phyloP scores from a whole-genome alignment of 441 rosid genomes.

The Eruca vesicaria region DNA sequence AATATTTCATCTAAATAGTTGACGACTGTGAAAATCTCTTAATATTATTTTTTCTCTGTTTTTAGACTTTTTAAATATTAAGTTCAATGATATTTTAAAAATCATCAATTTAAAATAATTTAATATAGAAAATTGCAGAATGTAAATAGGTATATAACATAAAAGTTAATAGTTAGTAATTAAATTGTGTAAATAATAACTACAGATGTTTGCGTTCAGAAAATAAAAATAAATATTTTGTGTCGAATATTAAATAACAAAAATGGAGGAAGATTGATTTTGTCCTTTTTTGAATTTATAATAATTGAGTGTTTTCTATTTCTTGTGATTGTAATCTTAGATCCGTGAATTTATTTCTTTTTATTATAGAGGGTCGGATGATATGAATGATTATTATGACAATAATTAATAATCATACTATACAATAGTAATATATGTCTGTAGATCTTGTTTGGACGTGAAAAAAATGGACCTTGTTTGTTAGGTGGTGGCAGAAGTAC shows the following conservation, averaged over 20 bases:
- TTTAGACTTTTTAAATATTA: too few relatives aligned
- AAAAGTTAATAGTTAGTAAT: too few relatives aligned
- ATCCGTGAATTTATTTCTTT: constrained; percentile 29
- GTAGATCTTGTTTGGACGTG: constrained; percentile 39
- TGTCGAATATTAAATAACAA: too few relatives aligned
- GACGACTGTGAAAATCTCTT: background rate
- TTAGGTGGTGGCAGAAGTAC: constrained; percentile 33
- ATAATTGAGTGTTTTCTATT: background rate
- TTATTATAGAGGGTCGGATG: constrained; percentile 14
- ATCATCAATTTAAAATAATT: too few relatives aligned
- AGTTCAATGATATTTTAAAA: too few relatives aligned
- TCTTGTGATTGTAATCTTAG: constrained; percentile 18
- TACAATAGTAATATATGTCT: constrained; percentile 26
- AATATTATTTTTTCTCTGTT: too few relatives aligned
- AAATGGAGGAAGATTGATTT: background rate
- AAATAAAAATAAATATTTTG: too few relatives aligned
- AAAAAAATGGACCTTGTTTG: constrained; percentile 35
- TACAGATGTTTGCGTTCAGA: too few relatives aligned
- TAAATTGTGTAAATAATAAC: too few relatives aligned
- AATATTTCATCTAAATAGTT: background rate
- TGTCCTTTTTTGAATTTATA: background rate
- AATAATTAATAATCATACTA: constrained; percentile 9
- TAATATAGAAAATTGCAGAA: too few relatives aligned
- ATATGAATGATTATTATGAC: constrained; percentile 1
- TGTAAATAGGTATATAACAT: too few relatives aligned